Base-by-base conservation (phyloP, 192 early-diverging fungal species). In the Coemansia sp. region DNA sequence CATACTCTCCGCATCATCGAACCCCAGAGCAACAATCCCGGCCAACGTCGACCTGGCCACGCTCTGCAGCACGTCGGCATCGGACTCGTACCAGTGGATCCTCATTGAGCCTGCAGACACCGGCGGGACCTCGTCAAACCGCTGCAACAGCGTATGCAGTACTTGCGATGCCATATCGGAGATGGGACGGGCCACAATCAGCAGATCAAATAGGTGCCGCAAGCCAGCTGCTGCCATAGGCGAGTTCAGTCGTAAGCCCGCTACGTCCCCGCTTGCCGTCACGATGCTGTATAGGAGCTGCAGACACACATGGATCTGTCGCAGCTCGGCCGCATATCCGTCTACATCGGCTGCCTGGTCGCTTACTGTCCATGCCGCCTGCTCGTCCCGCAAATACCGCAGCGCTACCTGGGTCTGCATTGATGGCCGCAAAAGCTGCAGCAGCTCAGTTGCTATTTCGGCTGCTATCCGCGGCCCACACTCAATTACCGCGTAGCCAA, bases 81-180 rank as follows among this genome's bases (percentile, higher is more conserved):
- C 68, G 6, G 68, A 54, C 50, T 77, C 68, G 37, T 66, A 77
- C 73, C 73, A 77, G 36, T 13, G 55, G 8, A 48, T 26, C 18
- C 18, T 20, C 8, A 20, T 16, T 6, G 52, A 26, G 6, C 6
- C 18, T 3, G 57, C 33, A 35, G 33, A 2, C 10, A 35, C 5
- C 11, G 57, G 18, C 20, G 16, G 19, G 0, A 45, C 43, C 11
- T 77, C 73, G 42, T 66, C 68, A 43, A 66, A 70, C 19, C 73
- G 50, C 59, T 63, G 67, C 26, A 77, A 38, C 41, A 77, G 38
- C 9, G 60, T 37, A 13, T 59, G 31, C 13, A 77, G 48, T 23
- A 77, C 68, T 38, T 54, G 63, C 6, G 68, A 67, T 3, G 73
- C 73, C 5, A 30, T 13, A 23, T 77, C 73, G 0, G 73, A 70